phyloP scores from a whole-genome alignment of 805 yeast genomes.

The Wickerhamomyces hampshirensis region DNA sequence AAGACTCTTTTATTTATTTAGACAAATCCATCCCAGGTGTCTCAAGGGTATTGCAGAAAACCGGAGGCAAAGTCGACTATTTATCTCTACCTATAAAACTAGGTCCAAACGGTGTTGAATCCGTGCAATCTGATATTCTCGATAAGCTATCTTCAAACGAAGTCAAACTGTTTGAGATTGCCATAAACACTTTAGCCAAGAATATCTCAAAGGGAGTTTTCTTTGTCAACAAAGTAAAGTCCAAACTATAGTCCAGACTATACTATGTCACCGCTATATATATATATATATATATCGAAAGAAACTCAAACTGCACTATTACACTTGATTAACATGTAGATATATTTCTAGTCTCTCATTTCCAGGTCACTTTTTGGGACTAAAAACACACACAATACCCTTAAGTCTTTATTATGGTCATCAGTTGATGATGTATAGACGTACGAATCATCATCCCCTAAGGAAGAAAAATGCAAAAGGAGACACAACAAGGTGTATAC shows the following conservation, averaged over 20 bases:
- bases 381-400: no score
- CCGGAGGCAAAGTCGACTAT: slow-evolving; percentile 30
- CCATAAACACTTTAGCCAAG: slow-evolving; percentile 47
- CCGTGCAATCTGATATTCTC: slow-evolving; percentile 51
- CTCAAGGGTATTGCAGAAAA: slow-evolving; percentile 18
- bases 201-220: slow-evolving; percentile 57
- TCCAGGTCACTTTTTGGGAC: slow-evolving; percentile 3
- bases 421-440: no score
- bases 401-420: no score
- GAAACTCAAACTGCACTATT: no score
- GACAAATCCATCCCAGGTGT: slow-evolving; percentile 30
- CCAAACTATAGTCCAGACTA: slow-evolving; percentile 15
- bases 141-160: slow-evolving; percentile 46
- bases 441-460: not conserved
- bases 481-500: no score
- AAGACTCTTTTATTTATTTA: slow-evolving; percentile 49
- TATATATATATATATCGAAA: no score
- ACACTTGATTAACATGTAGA: no score
- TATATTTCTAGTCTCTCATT: no score
- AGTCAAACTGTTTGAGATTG: slow-evolving; percentile 48
- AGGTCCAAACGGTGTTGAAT: slow-evolving; percentile 48
- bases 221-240: slow-evolving; percentile 31
- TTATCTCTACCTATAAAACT: slow-evolving; percentile 63
- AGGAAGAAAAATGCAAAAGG: no score
- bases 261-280: not conserved